Base-by-base conservation (phyloP, 2,329 filamentous ascomycete species). In the Fusarium graminum region DNA sequence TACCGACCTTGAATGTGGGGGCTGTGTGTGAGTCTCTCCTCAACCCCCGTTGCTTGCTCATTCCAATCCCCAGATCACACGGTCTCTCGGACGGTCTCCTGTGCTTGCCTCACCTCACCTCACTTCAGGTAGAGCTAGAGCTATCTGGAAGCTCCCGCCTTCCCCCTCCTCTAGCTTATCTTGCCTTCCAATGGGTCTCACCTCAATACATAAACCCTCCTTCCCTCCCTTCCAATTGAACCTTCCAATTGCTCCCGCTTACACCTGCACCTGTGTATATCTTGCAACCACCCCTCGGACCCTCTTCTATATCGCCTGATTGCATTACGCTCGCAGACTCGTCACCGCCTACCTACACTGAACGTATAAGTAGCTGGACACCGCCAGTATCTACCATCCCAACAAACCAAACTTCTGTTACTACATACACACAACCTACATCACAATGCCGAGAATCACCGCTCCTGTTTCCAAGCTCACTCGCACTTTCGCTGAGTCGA, bases 381-480 rank as follows among this genome's bases (percentile, higher is more conserved):
- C 46, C 47, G 40, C 50, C 64, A 43, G 34, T 34, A 29, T 34
- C 29, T 40, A 51, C 43, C n/a, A 34, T 42, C 42, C 29, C 41
- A 49, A 26, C 43, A 63, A 19, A 32, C 38, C 22, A 43, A 29
- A 43, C 36, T 30, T 43, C 39, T 44, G 29, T 26, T 19, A 38
- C 22, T 28, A 34, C 29, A 40, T 14, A 39, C 29, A 51, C 32
- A 25, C 51, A 65, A 62, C 50, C 34, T 52, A 28, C 16, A 28
- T 25, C 65, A 56, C 53, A 58, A 85, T 85, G 80, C 83, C 83
- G 45, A 78, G 84, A 73, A 78, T 86, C 62, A 82, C 83, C 16
- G 79, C 80, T 43, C 82, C 83, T 74, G 76, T 81, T 67, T 74
- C 79, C 73, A 85, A 84, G 76, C 78, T 86, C 72, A 66, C 81